Percentiles rank a stretch among this genome's conserved stretches.
Conservation (phyloP, 2,329 filamentous ascomycete species). For the Dryadomyces quercus-mongolicae region DNA sequence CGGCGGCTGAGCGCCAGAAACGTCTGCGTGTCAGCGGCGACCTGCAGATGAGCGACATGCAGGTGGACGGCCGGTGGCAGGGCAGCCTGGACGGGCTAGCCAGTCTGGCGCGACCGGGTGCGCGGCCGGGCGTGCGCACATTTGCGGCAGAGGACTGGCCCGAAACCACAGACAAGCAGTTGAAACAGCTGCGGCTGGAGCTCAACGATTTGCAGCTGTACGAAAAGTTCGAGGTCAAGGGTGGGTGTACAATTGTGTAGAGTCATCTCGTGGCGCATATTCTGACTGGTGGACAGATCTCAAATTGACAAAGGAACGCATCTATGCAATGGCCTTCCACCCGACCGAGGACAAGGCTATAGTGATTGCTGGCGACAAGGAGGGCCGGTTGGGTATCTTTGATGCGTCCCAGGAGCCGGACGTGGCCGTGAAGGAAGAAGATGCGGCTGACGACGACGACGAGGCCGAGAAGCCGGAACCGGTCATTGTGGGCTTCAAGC, state of each 20-base stretch:
- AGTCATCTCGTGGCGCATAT: too few species aligned
- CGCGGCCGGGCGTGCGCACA: conserved; percentile 70
- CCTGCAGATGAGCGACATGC: conserved; percentile 63
- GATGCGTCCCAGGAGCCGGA: conserved; percentile 61
- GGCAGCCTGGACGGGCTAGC: conserved; percentile 53
- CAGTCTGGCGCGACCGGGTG: conserved; percentile 39
- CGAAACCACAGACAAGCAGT: conserved; percentile 62
- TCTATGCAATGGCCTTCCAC: conserved; percentile 83
- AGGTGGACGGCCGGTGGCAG: conserved; percentile 69
- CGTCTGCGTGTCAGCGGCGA: conserved; percentile 39
- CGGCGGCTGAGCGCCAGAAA: conserved; percentile 41
- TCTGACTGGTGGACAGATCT: conserved; percentile 45
- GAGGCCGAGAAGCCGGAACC: conserved; percentile 57
- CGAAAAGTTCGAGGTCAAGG: conserved; percentile 70
- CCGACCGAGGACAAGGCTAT: conserved; percentile 76
- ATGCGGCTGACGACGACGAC: conserved; percentile 51
- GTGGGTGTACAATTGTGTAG: conserved; percentile 31
- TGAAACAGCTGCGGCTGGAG: conserved; percentile 60
- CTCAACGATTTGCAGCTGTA: conserved; percentile 73
- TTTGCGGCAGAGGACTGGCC: conserved; percentile 76
- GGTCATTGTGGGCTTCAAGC: conserved; percentile 79
- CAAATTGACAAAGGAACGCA: conserved; percentile 77
- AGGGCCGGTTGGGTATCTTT: conserved; percentile 81
- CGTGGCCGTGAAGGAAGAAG: conserved; percentile 35
- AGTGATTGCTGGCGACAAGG: conserved; percentile 88